Evolutionary conservation across 179 eudicot species (phyloP), one percentile per base, ranked within the genome.

Genomic region (Pouteria campechiana): DNA sequence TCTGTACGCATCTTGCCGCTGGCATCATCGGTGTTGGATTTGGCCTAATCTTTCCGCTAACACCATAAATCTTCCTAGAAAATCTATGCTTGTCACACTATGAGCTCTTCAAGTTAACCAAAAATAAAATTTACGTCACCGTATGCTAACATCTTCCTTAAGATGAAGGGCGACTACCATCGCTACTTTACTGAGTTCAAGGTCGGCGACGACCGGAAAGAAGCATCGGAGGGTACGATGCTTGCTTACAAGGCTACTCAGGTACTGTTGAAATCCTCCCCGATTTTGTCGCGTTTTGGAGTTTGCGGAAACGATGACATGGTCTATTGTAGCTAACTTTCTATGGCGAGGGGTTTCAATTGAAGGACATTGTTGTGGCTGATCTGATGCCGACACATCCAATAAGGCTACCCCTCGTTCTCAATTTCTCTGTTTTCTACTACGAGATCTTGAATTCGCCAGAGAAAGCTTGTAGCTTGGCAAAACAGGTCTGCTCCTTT

Each of bases 111-210:
- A n/a, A n/a, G n/a, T n/a, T n/a, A n/a, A n/a, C n/a, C n/a, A n/a
- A n/a, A n/a, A n/a, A n/a, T n/a, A n/a, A n/a, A n/a, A n/a, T n/a
- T n/a, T n/a, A n/a, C n/a, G n/a, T n/a, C n/a, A n/a, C n/a, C n/a
- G n/a, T n/a, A n/a, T n/a, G n/a, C n/a, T n/a, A n/a, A n/a, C n/a
- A n/a, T n/a, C n/a, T n/a, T 75, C 19, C 55, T 75, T 67, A 83
- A 83, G 77, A 83, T 83, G 94, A 83, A 83, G 50, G 94, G 94
- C 0, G 93, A 82, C 73, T 82, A 82, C 52, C 72, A 79, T 58
- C 46, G 93, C 32, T 83, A 83, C 46, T 18, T 79, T 59, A 84
- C 94, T 13, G 94, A 83, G 76, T 83, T 83, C 21, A 79, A 73
- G 74, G 62, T 54, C 22, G 88, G 71, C 8, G 81, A 76, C 17